These are phyloP conservation scores for Blastosporella zonata DNA, from an alignment of 1,284 basidiomycete species.

Conservation along the genomic window DNA sequence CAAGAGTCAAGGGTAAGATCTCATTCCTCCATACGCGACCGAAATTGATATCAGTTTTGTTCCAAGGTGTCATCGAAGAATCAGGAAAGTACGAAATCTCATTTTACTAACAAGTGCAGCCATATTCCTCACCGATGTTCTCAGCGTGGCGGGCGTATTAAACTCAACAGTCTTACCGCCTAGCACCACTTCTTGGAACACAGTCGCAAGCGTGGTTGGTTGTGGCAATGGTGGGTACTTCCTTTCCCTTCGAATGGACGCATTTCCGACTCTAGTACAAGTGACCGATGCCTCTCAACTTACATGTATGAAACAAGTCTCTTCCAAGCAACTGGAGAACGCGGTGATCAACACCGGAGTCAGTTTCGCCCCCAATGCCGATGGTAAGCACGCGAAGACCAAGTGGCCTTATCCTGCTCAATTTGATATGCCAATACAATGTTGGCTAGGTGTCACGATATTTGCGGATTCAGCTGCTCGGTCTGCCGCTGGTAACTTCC, in stretches of 20 bases:
- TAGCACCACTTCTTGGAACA: constrained; percentile 26
- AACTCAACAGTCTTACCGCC: constrained; percentile 10
- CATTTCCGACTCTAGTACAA: constrained; percentile 9
- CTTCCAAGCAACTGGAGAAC: constrained; percentile 26
- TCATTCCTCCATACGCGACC: not conserved
- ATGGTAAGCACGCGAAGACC: constrained; percentile 21
- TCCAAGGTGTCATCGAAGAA: constrained; percentile 31
- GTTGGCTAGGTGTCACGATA: constrained; percentile 25
- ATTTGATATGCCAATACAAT: too few species aligned
- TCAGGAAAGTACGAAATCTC: constrained; percentile 30
- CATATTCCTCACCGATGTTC: not conserved
- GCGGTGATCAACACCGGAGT: constrained; percentile 24
- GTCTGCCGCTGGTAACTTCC: constrained; percentile 25
- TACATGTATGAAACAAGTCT: constrained; percentile 29
- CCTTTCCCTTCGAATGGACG: not conserved
- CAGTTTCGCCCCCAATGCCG: constrained; percentile 23
- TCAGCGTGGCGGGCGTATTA: constrained; percentile 3
- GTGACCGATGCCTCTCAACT: constrained; percentile 26
- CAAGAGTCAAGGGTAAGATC: constrained; percentile 26
- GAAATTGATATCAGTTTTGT: not conserved
- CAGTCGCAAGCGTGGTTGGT: constrained; percentile 27
- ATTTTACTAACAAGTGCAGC: not conserved
- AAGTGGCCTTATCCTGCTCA: too few species aligned
- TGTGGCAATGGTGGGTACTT: constrained; percentile 27
- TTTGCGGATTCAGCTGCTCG: constrained; percentile 24